phyloP scores from a whole-genome alignment of 495 filamentous ascomycete genomes.

The Hypoxylon intermedium region DNA sequence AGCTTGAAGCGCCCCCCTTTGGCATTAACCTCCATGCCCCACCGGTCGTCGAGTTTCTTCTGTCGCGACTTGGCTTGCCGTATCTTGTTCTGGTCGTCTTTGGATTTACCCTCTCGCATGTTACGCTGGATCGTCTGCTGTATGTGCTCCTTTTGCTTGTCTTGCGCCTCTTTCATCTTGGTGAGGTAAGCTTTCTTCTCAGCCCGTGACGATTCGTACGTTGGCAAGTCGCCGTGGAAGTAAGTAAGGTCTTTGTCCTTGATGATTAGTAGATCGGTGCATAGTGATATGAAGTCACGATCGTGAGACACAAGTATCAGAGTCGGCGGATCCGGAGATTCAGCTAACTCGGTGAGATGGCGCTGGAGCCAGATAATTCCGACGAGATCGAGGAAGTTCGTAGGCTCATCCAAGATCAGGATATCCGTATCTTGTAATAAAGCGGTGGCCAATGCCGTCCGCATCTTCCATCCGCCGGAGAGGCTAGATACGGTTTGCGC shows the following conservation, averaged over 20 bases:
- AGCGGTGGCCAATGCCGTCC: slow-evolving; percentile 69
- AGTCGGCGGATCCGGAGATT: slow-evolving; percentile 51
- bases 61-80: slow-evolving; percentile 78
- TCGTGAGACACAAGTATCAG: slow-evolving; percentile 83
- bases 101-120: slow-evolving; percentile 70
- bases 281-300: slow-evolving; percentile 73
- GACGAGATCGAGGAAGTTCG: slow-evolving; percentile 82
- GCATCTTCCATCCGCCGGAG: slow-evolving; percentile 83
- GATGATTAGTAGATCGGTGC: slow-evolving; percentile 77
- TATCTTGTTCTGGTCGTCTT: slow-evolving; percentile 79
- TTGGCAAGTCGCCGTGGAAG: slow-evolving; percentile 73
- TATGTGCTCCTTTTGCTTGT: slow-evolving; percentile 77
- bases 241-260: slow-evolving; percentile 69
- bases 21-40: slow-evolving; percentile 75
- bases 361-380: slow-evolving; percentile 84
- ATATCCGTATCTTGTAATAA: slow-evolving; percentile 77
- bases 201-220: slow-evolving; percentile 70
- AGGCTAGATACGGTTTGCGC: slow-evolving; percentile 64
- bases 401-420: slow-evolving; percentile 82
- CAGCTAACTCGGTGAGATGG: slow-evolving; percentile 63
- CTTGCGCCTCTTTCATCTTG: slow-evolving; percentile 81
- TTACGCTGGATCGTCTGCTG: slow-evolving; percentile 75
- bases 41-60: slow-evolving; percentile 80
- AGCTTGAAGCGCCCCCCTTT: slow-evolving; percentile 78
- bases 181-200: slow-evolving; percentile 68